phyloP scores from a whole-genome alignment of 2,329 filamentous ascomycete genomes.

The Cladosporium sp. region DNA sequence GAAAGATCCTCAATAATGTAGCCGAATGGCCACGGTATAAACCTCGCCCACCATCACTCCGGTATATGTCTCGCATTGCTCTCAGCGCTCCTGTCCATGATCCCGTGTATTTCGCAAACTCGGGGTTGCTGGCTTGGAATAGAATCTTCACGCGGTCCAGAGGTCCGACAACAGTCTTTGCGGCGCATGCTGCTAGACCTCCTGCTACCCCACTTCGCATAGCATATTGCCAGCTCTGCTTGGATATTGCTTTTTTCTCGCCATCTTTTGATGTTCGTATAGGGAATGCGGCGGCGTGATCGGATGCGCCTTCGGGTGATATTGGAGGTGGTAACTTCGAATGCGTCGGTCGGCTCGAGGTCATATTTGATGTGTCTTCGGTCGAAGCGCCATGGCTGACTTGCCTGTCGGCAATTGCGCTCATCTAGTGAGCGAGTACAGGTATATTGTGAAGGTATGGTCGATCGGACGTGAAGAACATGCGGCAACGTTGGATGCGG shows the following conservation, averaged over 20 bases:
- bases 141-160: conserved; percentile 98
- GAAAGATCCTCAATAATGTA: conserved; percentile 89
- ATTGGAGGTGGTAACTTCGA: not conserved
- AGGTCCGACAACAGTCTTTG: conserved; percentile 90
- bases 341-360: not conserved
- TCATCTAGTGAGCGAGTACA: conserved; percentile 20
- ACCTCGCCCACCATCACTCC: conserved; percentile 66
- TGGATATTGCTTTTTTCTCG: conserved; percentile 54
- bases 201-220: conserved; percentile 81
- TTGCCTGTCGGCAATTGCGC: conserved; percentile 23
- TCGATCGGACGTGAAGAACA: conserved; percentile 2
- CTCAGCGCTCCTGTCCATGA: conserved; percentile 80
- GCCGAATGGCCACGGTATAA: conserved; percentile 93
- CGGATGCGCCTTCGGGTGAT: conserved; percentile 12
- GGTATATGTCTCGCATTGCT: conserved; percentile 80
- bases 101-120: conserved; percentile 88
- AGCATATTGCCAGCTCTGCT: conserved; percentile 77
- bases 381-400: conserved; percentile 24
- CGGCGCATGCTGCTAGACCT: conserved; percentile 85
- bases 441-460: not conserved
- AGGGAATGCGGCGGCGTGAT: conserved; percentile 16
- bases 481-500: not conserved
- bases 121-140: conserved; percentile 91
- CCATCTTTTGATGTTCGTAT: conserved; percentile 23
- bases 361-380: conserved; percentile 38